Conservation (phyloP, 441 rosid genomes). For the Erysimum cheiri region DNA sequence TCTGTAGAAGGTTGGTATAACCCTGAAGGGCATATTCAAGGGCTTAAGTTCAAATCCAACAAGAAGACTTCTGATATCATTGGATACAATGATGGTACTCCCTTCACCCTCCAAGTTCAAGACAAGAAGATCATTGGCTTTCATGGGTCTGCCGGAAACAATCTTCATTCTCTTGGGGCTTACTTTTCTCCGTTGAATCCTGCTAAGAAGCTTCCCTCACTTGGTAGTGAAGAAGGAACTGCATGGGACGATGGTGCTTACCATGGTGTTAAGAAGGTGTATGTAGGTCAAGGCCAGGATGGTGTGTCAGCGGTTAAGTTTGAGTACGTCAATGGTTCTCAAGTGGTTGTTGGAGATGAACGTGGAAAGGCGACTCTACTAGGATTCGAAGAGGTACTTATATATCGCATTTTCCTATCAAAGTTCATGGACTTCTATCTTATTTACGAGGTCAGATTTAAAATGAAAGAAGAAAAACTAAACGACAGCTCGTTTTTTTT, state of each 20-base stretch:
- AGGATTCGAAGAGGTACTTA: conserved; percentile 28
- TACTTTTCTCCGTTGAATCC: conserved; percentile 12
- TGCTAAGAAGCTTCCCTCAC: conserved; percentile 1
- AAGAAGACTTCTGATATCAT: conserved; percentile 37
- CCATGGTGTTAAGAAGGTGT: conserved; percentile 22
- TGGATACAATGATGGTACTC: conserved; percentile 37
- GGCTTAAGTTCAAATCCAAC: conserved; percentile 36
- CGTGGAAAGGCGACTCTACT: conserved; percentile 26
- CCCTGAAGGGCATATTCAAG: conserved; percentile 22
- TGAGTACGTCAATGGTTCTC: conserved; percentile 27
- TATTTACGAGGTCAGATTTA: no score
- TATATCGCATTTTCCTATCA: background rate
- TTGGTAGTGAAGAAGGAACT: conserved; percentile 26
- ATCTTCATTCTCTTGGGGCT: conserved; percentile 28
- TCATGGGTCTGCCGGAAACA: conserved; percentile 20
- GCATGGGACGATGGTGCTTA: conserved; percentile 30
- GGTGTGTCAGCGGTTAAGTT: conserved; percentile 30
- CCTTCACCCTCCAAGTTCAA: conserved; percentile 26
- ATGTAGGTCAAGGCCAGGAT: conserved; percentile 17
- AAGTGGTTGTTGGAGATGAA: conserved; percentile 17
- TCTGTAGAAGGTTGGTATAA: conserved; percentile 40
- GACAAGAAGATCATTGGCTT: conserved; percentile 32
- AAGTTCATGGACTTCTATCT: background rate
- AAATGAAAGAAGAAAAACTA: no score
- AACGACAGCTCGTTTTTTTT: no score